A percentile compares a stretch with the other conserved stretches of the same genome.
Conservation (phyloP, 139 green algal genomes). For the Penium margaritaceum region DNA sequence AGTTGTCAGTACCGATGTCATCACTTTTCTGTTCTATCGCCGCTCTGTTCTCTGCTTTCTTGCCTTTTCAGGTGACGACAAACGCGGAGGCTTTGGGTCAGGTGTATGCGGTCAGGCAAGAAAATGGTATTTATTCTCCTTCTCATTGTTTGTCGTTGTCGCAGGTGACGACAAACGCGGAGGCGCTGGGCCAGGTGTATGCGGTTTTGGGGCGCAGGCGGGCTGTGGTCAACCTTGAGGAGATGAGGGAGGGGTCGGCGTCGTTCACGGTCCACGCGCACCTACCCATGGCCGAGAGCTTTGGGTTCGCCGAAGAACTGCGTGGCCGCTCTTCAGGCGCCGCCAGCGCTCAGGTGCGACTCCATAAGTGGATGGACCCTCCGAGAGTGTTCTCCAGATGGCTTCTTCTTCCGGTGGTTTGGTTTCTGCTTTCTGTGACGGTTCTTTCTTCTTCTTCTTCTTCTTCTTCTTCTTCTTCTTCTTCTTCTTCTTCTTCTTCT, state of each 20-base stretch:
- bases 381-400: no score
- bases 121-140: no score
- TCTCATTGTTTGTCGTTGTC: slow-evolving; percentile 76
- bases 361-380: no score
- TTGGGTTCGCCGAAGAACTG: slow-evolving; percentile 93
- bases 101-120: slow-evolving; percentile 65
- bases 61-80: slow-evolving; percentile 52
- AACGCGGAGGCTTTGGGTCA: slow-evolving; percentile 60
- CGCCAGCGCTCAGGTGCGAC: slow-evolving; percentile 58
- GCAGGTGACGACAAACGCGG: slow-evolving; percentile 44
- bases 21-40: no score
- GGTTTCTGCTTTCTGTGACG: not conserved
- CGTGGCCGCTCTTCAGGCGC: slow-evolving; percentile 69
- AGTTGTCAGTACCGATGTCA: no score
- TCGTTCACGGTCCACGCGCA: slow-evolving; percentile 75
- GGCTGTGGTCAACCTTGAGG: slow-evolving; percentile 72
- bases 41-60: no score
- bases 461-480: not conserved
- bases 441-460: not conserved
- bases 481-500: no score
- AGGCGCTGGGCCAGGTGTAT: slow-evolving; percentile 61
- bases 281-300: slow-evolving; percentile 81
- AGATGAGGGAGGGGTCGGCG: slow-evolving; percentile 89
- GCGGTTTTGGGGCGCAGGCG: slow-evolving; percentile 74
- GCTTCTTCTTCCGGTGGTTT: not conserved